These are phyloP conservation scores for Clohesyomyces aquaticus DNA, from an alignment of 495 filamentous ascomycete species.

Conservation along the genomic window DNA sequence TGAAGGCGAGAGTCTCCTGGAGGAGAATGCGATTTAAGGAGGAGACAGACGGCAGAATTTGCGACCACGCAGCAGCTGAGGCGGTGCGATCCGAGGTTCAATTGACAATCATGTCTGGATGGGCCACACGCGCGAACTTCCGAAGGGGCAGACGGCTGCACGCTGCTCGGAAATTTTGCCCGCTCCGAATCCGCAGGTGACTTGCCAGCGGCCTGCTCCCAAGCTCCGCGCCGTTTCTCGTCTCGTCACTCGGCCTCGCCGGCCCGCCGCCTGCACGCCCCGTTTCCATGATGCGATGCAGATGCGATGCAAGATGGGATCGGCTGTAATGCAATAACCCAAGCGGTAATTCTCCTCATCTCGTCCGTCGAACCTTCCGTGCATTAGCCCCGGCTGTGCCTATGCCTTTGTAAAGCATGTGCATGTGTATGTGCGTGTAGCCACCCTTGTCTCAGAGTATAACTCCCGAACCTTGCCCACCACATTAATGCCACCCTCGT, in stretches of 20 bases:
- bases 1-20: neutral
- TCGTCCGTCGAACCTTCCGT: constrained; percentile 13
- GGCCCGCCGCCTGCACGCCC: too few species aligned
- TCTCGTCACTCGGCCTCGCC: too few species aligned
- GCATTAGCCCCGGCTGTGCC: constrained; percentile 5
- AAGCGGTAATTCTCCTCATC: constrained; percentile 7
- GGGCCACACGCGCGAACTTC: too few species aligned
- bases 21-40: neutral
- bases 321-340: neutral
- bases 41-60: neutral
- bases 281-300: too few species aligned
- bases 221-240: neutral
- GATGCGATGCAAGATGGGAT: neutral
- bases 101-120: too few species aligned
- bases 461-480: too few species aligned
- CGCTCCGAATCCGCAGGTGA: constrained; percentile 20
- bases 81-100: neutral
- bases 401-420: too few species aligned
- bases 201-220: neutral
- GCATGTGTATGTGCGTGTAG: too few species aligned
- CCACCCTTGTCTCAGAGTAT: too few species aligned
- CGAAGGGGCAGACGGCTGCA: too few species aligned
- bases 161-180: constrained; percentile 14
- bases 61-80: neutral
- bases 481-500: neutral